Evolutionary conservation across 805 yeast species (phyloP), one percentile per base, ranked within the genome.

Genomic region (Schwanniomyces pseudopolymorphus): DNA sequence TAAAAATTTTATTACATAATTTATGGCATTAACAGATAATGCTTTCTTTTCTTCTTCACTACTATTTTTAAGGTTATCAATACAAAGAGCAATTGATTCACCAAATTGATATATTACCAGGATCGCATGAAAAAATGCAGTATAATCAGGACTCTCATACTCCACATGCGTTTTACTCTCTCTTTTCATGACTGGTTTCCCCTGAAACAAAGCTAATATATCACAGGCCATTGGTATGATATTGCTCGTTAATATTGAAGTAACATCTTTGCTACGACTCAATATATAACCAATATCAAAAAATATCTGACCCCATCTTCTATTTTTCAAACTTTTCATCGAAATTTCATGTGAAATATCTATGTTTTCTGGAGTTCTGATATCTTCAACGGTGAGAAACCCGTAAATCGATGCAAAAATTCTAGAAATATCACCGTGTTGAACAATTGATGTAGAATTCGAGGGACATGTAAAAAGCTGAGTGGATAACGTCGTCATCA

Each of bases 391-490:
- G 1, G 89, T 81, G 17, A 88, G 68, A 54, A 80, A 83, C 1
- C 83, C 83, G 56, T 79, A 83, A 2, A 87, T 74, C 7, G 84
- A 68, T 4, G 87, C 83, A 46, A 86, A 64, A 46, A 87, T 77
- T 41, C 82, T 73, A 2, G 83, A 72, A 17, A 85, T 66, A 50
- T 84, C 88, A 7, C 89, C 89, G 55, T 83, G 86, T 25, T 71
- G 64, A 5, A 83, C 74, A 21, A 87, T 78, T 22, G 80, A 68
- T 1, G 79, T 78, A 0, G 96, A 84, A 52, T 86, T 84, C 0
- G 90, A 79, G 0, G 97, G 97, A 44, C 96, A 85, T 0, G 97
- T 91, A 64, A 90, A 90, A 19, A 94, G 68, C 65, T 94, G 99
- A 0, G 92, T 83, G 0, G 95, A 83, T 17, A 92, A 67, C 33